Evolutionary conservation across 106 monocot species (phyloP).

Genomic region (Vanilla planifolia): DNA sequence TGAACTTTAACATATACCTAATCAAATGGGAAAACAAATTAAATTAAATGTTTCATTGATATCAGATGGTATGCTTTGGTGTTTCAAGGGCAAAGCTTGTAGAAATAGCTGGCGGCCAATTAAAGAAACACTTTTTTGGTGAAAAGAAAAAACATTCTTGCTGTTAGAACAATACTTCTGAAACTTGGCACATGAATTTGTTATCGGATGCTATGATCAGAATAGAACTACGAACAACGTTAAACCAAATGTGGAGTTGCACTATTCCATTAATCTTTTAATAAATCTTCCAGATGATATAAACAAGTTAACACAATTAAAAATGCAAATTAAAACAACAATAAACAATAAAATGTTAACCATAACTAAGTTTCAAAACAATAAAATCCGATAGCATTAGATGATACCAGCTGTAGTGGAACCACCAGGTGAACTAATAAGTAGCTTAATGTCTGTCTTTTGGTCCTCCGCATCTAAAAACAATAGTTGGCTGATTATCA

Average conservation of each 20-base stretch:
- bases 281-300: neutral
- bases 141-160: neutral
- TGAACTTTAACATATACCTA: too few relatives aligned
- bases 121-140: neutral
- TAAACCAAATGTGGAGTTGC: neutral
- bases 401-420: slow-evolving; percentile 78
- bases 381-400: neutral
- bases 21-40: too few relatives aligned
- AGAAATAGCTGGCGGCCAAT: too few relatives aligned
- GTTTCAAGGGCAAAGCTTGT: too few relatives aligned
- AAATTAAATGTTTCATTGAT: too few relatives aligned
- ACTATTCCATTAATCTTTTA: neutral
- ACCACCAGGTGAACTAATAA: slow-evolving; percentile 99
- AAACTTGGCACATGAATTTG: neutral
- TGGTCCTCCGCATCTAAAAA: slow-evolving; percentile 87
- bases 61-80: too few relatives aligned
- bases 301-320: neutral
- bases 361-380: neutral
- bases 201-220: neutral
- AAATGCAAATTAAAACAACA: too few relatives aligned
- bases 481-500: slow-evolving; percentile 87
- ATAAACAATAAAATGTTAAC: neutral
- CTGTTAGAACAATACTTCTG: neutral
- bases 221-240: neutral
- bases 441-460: slow-evolving; percentile 81